Evolutionary conservation across 768 basidiomycete genomes (phyloP).

Genomic region (Boletus eberwhitei): DNA sequence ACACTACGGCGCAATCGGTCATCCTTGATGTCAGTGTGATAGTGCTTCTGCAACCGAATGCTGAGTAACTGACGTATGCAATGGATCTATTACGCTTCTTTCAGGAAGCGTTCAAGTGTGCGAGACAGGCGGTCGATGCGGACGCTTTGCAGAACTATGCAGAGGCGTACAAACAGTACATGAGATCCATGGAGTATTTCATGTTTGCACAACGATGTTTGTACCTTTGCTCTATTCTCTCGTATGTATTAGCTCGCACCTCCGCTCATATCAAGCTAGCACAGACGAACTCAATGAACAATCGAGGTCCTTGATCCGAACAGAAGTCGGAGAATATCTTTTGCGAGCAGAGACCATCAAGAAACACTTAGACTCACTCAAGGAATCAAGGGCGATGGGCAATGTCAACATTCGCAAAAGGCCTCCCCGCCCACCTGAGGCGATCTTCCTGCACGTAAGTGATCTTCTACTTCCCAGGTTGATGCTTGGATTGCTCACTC

Average conservation of each 20-base stretch:
- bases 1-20: conserved; percentile 6
- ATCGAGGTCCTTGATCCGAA: conserved; percentile 75
- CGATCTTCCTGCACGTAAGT: conserved; percentile 15
- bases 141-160: conserved; percentile 87
- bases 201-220: conserved; percentile 92
- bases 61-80: background rate
- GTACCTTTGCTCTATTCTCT: conserved; percentile 3
- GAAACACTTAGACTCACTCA: conserved; percentile 51
- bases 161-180: conserved; percentile 91
- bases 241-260: background rate
- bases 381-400: background rate
- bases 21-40: conserved; percentile 15
- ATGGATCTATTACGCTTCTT: background rate
- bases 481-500: background rate
- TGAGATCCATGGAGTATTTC: conserved; percentile 94
- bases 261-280: conserved; percentile 6
- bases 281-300: conserved; percentile 84
- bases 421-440: conserved; percentile 15
- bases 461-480: too few relatives aligned
- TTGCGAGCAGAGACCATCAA: conserved; percentile 88
- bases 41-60: background rate
- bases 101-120: conserved; percentile 79
- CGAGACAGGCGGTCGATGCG: conserved; percentile 85
- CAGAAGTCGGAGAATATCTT: conserved; percentile 87
- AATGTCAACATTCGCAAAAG: background rate